Conservation (phyloP, 495 filamentous ascomycete species). For the Penicillium lagena region DNA sequence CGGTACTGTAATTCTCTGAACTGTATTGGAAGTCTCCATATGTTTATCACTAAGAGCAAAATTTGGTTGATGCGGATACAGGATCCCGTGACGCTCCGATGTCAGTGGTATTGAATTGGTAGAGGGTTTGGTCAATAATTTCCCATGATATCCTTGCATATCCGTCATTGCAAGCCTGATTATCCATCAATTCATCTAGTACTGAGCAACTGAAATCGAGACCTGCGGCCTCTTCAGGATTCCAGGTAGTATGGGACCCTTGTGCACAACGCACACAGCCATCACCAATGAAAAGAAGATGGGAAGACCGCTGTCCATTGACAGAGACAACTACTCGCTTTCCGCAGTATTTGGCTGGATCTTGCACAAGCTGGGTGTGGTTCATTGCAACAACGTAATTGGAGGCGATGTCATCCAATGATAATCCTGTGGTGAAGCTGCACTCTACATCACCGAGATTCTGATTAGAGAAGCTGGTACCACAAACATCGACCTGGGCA, state of each 20-base stretch:
- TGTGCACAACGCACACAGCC: constrained; percentile 8
- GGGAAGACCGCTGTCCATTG: constrained; percentile 7
- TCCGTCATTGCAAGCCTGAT: constrained; percentile 6
- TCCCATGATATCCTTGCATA: constrained; percentile 7
- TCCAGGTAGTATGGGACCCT: constrained; percentile 4
- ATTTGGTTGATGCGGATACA: no score
- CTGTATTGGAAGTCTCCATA: no score
- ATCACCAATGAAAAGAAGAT: constrained; percentile 10
- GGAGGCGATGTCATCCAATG: constrained; percentile 8
- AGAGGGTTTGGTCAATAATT: constrained; percentile 10
- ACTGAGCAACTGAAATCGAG: constrained; percentile 10
- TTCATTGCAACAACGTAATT: constrained; percentile 13
- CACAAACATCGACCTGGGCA: constrained; percentile 5
- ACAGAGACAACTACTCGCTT: constrained; percentile 11
- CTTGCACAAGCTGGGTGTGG: constrained; percentile 1
- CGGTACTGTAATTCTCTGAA: no score
- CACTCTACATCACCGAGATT: constrained; percentile 8
- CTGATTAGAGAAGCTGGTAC: constrained; percentile 6
- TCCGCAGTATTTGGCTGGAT: constrained; percentile 8
- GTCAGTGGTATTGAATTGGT: constrained; percentile 1
- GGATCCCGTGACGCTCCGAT: no score
- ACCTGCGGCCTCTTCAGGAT: constrained; percentile 5
- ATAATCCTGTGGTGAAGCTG: constrained; percentile 2
- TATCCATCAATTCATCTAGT: constrained; percentile 6
- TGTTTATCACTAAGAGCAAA: no score